A percentile compares a stretch with the other conserved stretches of the same genome.
phyloP scores from a whole-genome alignment of 352 stramenopile species.

The Stephanocyclus meneghinianus region DNA sequence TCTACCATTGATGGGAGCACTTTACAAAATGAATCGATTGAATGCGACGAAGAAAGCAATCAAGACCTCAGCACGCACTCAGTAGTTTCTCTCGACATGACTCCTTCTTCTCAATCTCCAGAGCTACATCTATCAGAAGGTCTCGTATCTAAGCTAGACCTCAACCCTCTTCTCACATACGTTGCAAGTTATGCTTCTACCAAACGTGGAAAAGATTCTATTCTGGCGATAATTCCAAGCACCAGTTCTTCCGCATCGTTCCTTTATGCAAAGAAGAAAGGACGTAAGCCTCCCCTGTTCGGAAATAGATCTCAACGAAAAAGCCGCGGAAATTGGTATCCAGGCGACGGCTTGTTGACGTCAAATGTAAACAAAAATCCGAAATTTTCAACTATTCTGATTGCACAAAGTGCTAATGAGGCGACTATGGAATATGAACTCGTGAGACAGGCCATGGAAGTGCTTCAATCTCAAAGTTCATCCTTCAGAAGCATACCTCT shows the following conservation, averaged over 20 bases:
- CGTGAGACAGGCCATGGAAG: conserved; percentile 49
- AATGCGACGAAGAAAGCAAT: too few species aligned
- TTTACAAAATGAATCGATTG: too few species aligned
- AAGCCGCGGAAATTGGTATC: conserved; percentile 20
- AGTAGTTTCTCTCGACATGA: too few species aligned
- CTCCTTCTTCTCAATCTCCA: background rate
- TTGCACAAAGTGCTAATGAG: conserved; percentile 59
- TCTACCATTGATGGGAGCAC: too few species aligned
- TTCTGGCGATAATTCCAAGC: conserved; percentile 25
- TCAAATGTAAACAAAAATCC: background rate
- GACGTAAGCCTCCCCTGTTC: conserved; percentile 26
- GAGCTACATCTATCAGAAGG: conserved; percentile 10
- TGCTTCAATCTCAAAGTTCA: conserved; percentile 27
- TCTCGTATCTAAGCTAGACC: conserved; percentile 40
- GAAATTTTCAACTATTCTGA: background rate
- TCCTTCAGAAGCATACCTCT: conserved; percentile 15
- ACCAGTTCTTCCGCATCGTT: background rate
- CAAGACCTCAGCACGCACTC: too few species aligned
- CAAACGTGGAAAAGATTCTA: conserved; percentile 40
- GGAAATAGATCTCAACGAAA: conserved; percentile 9
- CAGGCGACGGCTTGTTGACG: background rate
- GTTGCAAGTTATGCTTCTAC: conserved; percentile 42
- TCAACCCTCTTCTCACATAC: conserved; percentile 31
- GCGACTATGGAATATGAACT: conserved; percentile 64
- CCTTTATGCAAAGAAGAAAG: background rate